Evolutionary conservation across 371 early-diverging fungal species (phyloP).

Genomic region (Mortierella sp.): DNA sequence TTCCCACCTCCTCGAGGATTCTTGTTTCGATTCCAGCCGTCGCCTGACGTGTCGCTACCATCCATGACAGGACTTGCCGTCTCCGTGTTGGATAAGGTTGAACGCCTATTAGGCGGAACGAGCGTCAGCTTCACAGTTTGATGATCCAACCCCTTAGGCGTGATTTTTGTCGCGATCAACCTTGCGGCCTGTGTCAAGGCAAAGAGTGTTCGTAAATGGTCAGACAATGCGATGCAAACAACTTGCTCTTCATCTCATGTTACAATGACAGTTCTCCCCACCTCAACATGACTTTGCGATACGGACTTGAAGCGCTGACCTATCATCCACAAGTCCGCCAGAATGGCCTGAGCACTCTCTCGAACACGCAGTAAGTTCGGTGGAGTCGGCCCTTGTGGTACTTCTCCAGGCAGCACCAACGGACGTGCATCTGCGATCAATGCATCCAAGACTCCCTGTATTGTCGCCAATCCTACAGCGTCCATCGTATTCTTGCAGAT

Average conservation of each 20-base stretch:
- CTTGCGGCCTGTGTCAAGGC: conserved; percentile 26
- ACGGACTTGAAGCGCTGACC: conserved; percentile 50
- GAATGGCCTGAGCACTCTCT: conserved; percentile 37
- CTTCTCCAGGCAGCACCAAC: conserved; percentile 16
- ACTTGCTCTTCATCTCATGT: neutral
- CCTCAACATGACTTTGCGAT: conserved; percentile 30
- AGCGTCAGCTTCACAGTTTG: conserved; percentile 82
- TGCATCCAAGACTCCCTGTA: conserved; percentile 22
- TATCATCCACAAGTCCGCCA: conserved; percentile 51
- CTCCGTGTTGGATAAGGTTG: conserved; percentile 3
- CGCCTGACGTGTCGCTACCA: conserved; percentile 8
- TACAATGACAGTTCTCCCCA: neutral
- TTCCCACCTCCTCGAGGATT: conserved; percentile 14
- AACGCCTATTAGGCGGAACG: conserved; percentile 30
- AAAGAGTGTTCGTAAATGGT: neutral
- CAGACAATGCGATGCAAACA: neutral
- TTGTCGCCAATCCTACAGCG: conserved; percentile 1
- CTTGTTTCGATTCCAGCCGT: conserved; percentile 20
- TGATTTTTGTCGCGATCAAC: conserved; percentile 35
- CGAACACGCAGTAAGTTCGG: conserved; percentile 24
- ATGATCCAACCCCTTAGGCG: conserved; percentile 73
- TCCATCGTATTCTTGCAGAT: conserved; percentile 25
- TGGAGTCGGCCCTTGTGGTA: neutral
- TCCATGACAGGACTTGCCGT: conserved; percentile 16
- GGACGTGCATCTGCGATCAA: conserved; percentile 38